A percentile compares a stretch with the other conserved stretches of the same genome.
Conservation (phyloP, 1,139 yeast species). For the Debaryomycetaceae sp. region DNA sequence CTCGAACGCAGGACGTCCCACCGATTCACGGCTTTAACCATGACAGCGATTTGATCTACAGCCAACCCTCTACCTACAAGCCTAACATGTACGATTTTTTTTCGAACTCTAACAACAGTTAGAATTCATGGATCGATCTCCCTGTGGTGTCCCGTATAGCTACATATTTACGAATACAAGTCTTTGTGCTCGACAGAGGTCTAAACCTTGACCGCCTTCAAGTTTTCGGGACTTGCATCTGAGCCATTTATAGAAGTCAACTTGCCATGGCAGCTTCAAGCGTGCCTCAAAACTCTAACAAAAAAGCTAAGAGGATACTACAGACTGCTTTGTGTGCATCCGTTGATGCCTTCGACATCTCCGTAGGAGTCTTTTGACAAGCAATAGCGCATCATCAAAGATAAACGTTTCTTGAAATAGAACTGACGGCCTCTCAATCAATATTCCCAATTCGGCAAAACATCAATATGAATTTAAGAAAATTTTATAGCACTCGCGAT, state of each 20-base stretch:
- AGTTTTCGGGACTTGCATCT: too few species aligned
- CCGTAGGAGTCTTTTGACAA: too few species aligned
- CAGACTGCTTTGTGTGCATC: too few species aligned
- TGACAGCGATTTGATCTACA: conserved; percentile 31
- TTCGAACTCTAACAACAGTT: conserved; percentile 11
- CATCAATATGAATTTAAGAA: conserved; percentile 3
- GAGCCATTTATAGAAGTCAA: too few species aligned
- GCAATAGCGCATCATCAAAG: too few species aligned
- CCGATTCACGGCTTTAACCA: background rate
- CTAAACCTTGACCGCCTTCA: too few species aligned
- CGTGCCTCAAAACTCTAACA: too few species aligned
- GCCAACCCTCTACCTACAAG: conserved; percentile 47
- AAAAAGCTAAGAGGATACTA: too few species aligned
- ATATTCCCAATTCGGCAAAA: conserved; percentile 4
- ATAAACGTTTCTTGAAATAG: too few species aligned
- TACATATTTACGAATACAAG: background rate
- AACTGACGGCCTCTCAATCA: background rate
- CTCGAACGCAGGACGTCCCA: background rate
- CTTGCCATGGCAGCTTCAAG: too few species aligned
- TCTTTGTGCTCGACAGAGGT: background rate
- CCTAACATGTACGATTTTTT: conserved; percentile 48
- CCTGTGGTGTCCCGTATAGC: background rate
- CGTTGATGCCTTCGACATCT: too few species aligned
- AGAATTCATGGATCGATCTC: too few species aligned
- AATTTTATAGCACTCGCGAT: background rate